Evolutionary conservation across 2,329 filamentous ascomycete genomes (phyloP), one percentile per base, ranked within the genome.

Genomic region (Colletotrichum sp.): DNA sequence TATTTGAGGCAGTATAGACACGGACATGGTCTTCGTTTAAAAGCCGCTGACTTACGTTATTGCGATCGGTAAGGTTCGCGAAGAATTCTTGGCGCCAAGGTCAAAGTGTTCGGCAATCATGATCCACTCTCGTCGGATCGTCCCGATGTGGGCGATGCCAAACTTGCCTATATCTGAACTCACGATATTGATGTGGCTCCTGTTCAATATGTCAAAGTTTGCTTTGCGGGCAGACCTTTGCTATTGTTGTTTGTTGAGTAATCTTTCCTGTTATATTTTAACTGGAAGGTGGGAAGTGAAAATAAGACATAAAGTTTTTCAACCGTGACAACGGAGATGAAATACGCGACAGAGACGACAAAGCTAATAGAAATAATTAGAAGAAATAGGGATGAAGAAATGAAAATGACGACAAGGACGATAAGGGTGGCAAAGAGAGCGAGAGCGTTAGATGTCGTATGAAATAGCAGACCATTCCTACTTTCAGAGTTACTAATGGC

Each of bases 401-500:
- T 2, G 7, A 8, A 36, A 38, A 38, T 10, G 0, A 43, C 18
- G 2, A n/a, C 8, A n/a, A 10, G 16, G 16, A 12, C 18, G 38
- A 6, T n/a, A n/a, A 8, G 9, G 18, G 38, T n/a, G 38, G 0
- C 5, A 3, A 43, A 43, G 1, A 6, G n/a, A 43, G 18, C 3
- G 18, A n/a, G 0, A 3, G 5, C 5, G 1, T n/a, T 43, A 18
- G 3, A n/a, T 1, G 5, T 9, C 16, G 36, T n/a, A n/a, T n/a
- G 9, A n/a, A n/a, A 10, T 6, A 43, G 38, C 38, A n/a, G 38
- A 10, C 18, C 10, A 6, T 43, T 10, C 18, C 0, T n/a, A 18
- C 9, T n/a, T n/a, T 43, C 0, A n/a, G 8, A 43, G 0, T 10
- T n/a, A 0, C 1, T n/a, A 3, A 2, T 10, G n/a, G 18, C 18